Base-by-base conservation (phyloP, 2,329 filamentous ascomycete genomes). In the Incumbomyces lentus region DNA sequence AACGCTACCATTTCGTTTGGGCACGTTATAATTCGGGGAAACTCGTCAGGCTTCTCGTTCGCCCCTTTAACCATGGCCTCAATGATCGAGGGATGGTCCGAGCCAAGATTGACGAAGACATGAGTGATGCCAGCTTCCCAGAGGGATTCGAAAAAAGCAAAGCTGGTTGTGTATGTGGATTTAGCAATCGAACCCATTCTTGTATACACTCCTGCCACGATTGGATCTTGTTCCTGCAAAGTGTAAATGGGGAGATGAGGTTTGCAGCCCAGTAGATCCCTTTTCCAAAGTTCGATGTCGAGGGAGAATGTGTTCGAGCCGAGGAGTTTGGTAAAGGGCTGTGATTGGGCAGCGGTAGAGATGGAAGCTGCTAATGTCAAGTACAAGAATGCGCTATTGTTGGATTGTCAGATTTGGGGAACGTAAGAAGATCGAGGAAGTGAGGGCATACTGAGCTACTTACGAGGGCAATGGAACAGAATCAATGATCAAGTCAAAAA, bases 1-100 rank as follows among this genome's bases (percentile, higher is more conserved):
- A 90, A 75, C 19, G 85, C 85, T 6, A 89, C 84, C 84, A 89
- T 89, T 79, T 89, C 84, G 54, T 86, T 86, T 0, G 84, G 84
- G 59, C 84, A 88, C 18, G 84, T 89, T 47, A 89, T 82, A 51
- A 88, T 83, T 46, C 71, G 74, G 2, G 84, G 84, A 49, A 87
- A 87, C 14, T 75, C 69, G 31, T 69, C 76, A 44, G 71, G 72
- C 52, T 73, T 77, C 58, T 85, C 81, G 47, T 76, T 77, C 58
- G 85, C 79, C 16, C 82, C 83, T 59, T 84, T 84, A 52, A 86
- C 80, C 64, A 89, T 86, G 10, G 84, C 85, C 64, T 89, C 84
- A 31, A 89, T 79, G 59, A 89, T 85, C 17, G 79, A 81, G 1
- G 84, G 84, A 59, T 89, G 72, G 46, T 75, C 72, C 2, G 70